Base-by-base conservation (phyloP, 2,329 filamentous ascomycete genomes). In the Phaeosphaeria sp. region DNA sequence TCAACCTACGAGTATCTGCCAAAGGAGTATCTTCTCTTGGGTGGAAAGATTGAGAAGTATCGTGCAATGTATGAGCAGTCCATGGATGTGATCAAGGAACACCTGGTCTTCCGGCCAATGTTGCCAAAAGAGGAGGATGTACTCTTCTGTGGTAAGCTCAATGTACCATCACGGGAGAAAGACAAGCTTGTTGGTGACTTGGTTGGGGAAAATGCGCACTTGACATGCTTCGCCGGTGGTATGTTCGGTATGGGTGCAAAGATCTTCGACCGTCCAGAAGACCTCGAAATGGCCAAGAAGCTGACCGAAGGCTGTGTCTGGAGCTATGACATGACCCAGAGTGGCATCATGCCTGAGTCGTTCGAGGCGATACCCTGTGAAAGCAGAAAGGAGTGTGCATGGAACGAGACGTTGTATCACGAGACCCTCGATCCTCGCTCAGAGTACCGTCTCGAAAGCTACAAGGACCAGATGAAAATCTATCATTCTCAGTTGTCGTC, bases 171-270 rank as follows among this genome's bases (percentile, higher is more conserved):
- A 0, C 47, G 27, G 1, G 51, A 57, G 24, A 61, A 66, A 68
- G 57, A 68, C 65, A 20, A 73, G 64, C 61, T 65, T 43, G 30
- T 56, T 13, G 49, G 64, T 6, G 60, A 66, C 33, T 67, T 80
- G 0, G 66, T 76, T 44, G 65, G 73, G 1, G 77, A 80, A 40
- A 76, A 80, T 11, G 85, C 89, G 56, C 90, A 92, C 70, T 79
- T 91, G 1, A 83, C 84, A 2, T 93, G 90, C 74, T 93, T 91
- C 69, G 80, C 85, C 2, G 90, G 90, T 6, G 90, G 89, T 9
- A 88, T 90, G 80, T 88, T 91, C 46, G 89, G 82, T 1, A 82
- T 93, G 36, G 88, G 85, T 1, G 87, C 89, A 1, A 86, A 83
- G 58, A 79, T 92, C 24, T 85, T 91, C 61, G 67, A 80, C 46